A percentile compares a stretch with the other conserved stretches of the same genome.
Evolutionary conservation across 2,329 filamentous ascomycete genomes (phyloP).

Genomic region (Fusarium secorum): DNA sequence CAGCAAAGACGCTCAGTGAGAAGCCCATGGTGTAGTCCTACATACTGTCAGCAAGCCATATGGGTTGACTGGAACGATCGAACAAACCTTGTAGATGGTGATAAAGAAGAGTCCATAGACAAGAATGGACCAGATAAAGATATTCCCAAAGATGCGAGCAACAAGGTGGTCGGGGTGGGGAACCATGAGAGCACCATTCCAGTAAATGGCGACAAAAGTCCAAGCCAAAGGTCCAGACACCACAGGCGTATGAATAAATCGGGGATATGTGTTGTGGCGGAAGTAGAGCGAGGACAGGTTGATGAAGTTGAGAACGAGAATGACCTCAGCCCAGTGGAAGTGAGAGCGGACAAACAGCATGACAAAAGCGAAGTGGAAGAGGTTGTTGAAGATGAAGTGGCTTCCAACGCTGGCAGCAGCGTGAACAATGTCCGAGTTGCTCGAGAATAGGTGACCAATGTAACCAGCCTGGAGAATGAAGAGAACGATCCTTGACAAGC

Average conservation of each 20-base stretch:
- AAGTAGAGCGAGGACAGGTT: conserved; percentile 84
- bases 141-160: conserved; percentile 82
- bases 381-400: conserved; percentile 87
- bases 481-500: conserved; percentile 67
- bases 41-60: conserved; percentile 16
- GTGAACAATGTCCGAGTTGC: conserved; percentile 67
- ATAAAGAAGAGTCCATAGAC: conserved; percentile 82
- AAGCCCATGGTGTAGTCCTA: conserved; percentile 81
- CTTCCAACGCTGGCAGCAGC: conserved; percentile 79
- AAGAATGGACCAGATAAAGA: conserved; percentile 87
- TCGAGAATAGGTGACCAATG: conserved; percentile 77
- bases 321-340: conserved; percentile 78
- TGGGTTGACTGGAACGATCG: not conserved
- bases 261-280: conserved; percentile 74
- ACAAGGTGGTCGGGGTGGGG: conserved; percentile 69
- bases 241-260: conserved; percentile 78
- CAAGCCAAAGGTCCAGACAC: conserved; percentile 81
- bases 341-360: conserved; percentile 81
- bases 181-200: conserved; percentile 87
- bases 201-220: conserved; percentile 87
- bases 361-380: conserved; percentile 82
- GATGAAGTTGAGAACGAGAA: conserved; percentile 82
- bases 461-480: conserved; percentile 81
- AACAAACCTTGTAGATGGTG: conserved; percentile 70
- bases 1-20: conserved; percentile 74